Conservation (phyloP, 192 early-diverging fungal genomes). For the Piromyces finnis region DNA sequence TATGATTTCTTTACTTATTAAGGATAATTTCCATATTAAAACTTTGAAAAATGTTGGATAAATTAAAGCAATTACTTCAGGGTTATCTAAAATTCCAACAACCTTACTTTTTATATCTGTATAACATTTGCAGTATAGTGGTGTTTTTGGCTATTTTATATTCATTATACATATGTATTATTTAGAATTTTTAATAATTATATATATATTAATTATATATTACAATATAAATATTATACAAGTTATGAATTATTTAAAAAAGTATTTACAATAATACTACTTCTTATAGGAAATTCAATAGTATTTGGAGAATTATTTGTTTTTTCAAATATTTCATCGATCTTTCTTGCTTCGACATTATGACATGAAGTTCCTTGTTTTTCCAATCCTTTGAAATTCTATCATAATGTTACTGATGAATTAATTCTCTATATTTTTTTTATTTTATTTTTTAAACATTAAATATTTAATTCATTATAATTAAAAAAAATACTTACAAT, state of each 20-base stretch:
- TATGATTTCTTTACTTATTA: neutral
- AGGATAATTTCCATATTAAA: neutral
- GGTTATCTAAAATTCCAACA: neutral
- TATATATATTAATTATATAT: no score
- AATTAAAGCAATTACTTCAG: neutral
- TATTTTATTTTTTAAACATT: no score
- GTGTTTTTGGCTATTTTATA: neutral
- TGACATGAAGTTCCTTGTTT: neutral
- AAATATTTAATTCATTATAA: no score
- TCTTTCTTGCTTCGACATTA: neutral
- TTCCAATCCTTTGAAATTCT: neutral
- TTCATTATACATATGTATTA: no score
- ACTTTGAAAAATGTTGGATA: neutral
- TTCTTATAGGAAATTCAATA: neutral
- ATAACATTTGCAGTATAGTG: neutral
- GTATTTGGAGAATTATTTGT: neutral
- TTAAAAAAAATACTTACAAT: neutral
- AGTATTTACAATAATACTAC: neutral
- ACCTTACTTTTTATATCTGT: neutral
- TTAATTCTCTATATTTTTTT: no score
- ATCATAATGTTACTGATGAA: no score
- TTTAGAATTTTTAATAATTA: no score
- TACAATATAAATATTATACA: no score
- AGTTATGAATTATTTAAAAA: no score
- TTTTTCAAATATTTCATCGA: neutral